phyloP scores from a whole-genome alignment of 495 filamentous ascomycete genomes.

The Aspergillus panamensis region DNA sequence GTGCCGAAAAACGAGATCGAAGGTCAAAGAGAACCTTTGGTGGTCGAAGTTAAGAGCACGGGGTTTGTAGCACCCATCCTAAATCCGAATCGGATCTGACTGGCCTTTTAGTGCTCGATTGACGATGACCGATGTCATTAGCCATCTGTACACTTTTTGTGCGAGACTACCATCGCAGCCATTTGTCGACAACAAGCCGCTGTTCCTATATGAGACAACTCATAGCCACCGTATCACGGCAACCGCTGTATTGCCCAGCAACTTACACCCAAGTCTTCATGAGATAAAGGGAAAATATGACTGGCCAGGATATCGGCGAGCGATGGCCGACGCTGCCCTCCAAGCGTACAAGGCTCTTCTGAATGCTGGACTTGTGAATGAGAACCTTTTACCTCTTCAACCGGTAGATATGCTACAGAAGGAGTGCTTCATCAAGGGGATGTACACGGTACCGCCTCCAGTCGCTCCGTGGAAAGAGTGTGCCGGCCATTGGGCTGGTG shows the following conservation, averaged over 20 bases:
- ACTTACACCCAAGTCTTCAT: constrained; percentile 57
- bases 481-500: background rate
- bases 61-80: constrained; percentile 28
- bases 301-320: constrained; percentile 51
- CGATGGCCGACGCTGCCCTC: constrained; percentile 74
- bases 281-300: constrained; percentile 34
- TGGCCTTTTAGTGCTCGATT: constrained; percentile 7
- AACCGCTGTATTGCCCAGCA: constrained; percentile 63
- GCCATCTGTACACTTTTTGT: constrained; percentile 5
- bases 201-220: background rate
- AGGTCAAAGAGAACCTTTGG: constrained; percentile 41
- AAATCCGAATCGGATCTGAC: background rate
- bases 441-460: background rate
- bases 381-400: constrained; percentile 60
- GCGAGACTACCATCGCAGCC: background rate
- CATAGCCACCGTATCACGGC: background rate
- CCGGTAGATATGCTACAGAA: background rate
- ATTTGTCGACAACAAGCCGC: background rate
- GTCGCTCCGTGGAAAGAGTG: background rate
- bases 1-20: constrained; percentile 35
- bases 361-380: constrained; percentile 61
- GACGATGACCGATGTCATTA: constrained; percentile 1
- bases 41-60: constrained; percentile 40
- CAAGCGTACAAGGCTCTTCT: constrained; percentile 67
- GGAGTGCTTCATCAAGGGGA: background rate